Evolutionary conservation across 768 basidiomycete species (phyloP).

Genomic region (Kwoniella heveanensis): DNA sequence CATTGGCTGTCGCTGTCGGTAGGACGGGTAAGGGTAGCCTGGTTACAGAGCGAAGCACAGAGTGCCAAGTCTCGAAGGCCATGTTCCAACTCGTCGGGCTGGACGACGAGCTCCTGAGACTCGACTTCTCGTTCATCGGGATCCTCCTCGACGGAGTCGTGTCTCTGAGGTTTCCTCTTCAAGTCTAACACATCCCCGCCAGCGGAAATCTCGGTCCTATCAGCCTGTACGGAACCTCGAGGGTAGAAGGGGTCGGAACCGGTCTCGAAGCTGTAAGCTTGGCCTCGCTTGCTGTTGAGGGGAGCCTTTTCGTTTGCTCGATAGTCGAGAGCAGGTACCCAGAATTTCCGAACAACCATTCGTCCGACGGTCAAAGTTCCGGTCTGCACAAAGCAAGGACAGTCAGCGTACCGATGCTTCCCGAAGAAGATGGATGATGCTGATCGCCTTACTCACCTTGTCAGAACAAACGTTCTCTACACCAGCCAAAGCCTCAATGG

Average conservation of each 20-base stretch:
- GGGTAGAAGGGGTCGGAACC: constrained; percentile 56
- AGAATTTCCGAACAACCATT: constrained; percentile 59
- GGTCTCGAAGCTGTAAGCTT: constrained; percentile 50
- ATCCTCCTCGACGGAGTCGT: constrained; percentile 26
- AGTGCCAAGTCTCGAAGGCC: constrained; percentile 53
- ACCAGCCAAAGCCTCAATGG: constrained; percentile 66
- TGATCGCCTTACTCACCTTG: constrained; percentile 53
- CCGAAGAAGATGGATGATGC: too few relatives aligned
- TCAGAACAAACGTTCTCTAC: constrained; percentile 65
- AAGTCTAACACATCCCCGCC: constrained; percentile 26
- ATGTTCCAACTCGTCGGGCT: constrained; percentile 49
- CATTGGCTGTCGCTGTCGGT: constrained; percentile 55
- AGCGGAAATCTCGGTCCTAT: constrained; percentile 17
- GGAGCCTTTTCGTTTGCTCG: constrained; percentile 46
- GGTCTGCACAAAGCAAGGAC: constrained; percentile 52
- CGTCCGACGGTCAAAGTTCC: constrained; percentile 62
- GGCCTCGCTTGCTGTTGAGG: constrained; percentile 26
- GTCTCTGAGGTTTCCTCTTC: constrained; percentile 25
- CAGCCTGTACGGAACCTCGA: constrained; percentile 49
- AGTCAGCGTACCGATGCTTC: too few relatives aligned
- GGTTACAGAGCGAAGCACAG: constrained; percentile 58
- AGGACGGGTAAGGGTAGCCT: constrained; percentile 56
- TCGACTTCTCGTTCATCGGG: constrained; percentile 24
- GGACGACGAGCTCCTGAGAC: constrained; percentile 33
- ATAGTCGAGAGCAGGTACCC: constrained; percentile 56